phyloP scores from a whole-genome alignment of 2,329 filamentous ascomycete genomes.

The Diaporthe sp. region DNA sequence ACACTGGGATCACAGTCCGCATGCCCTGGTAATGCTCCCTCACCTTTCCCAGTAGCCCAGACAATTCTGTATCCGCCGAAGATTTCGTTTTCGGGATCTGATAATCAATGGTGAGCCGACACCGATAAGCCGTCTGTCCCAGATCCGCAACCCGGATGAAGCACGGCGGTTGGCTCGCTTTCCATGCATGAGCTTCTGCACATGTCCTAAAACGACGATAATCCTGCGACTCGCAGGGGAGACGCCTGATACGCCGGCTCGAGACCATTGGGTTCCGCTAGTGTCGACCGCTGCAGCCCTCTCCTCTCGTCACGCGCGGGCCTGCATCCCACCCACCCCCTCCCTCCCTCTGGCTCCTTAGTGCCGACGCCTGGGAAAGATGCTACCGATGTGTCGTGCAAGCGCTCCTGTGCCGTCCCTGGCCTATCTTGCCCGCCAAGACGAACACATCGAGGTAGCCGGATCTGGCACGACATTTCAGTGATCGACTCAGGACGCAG shows the following conservation, averaged over 20 bases:
- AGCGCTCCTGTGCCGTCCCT: slow-evolving; percentile 35
- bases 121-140: not conserved
- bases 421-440: slow-evolving; percentile 11
- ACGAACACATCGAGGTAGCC: slow-evolving; percentile 26
- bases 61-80: not conserved
- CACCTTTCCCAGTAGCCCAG: not conserved
- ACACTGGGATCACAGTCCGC: not conserved
- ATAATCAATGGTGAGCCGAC: slow-evolving; percentile 10
- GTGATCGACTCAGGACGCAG: slow-evolving; percentile 29
- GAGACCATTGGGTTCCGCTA: slow-evolving; percentile 24
- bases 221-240: slow-evolving; percentile 22
- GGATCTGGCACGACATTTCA: slow-evolving; percentile 30
- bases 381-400: slow-evolving; percentile 3
- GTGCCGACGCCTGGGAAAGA: slow-evolving; percentile 28
- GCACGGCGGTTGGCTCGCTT: slow-evolving; percentile 35
- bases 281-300: slow-evolving; percentile 23
- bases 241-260: slow-evolving; percentile 22
- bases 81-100: not conserved
- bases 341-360: not conserved
- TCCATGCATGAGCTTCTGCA: slow-evolving; percentile 32
- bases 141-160: slow-evolving; percentile 4
- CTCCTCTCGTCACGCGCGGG: slow-evolving; percentile 29
- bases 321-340: slow-evolving; percentile 17
- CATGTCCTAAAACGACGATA: slow-evolving; percentile 14
- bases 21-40: slow-evolving; percentile 2